These are phyloP conservation scores for Kodamaea sp. DNA, from an alignment of 1,139 yeast species.

Conservation along the genomic window DNA sequence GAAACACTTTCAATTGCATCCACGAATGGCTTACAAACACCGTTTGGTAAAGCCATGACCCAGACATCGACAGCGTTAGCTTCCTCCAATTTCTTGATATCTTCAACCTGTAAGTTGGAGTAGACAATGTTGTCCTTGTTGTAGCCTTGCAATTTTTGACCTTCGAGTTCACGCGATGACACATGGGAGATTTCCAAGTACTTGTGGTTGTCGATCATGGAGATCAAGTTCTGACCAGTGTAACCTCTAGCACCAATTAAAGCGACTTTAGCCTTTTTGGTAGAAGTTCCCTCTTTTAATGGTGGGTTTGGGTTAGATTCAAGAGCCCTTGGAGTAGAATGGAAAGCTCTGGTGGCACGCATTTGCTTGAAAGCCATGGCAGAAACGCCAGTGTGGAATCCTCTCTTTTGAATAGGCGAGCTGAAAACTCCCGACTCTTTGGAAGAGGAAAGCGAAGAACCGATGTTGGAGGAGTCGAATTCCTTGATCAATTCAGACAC, in stretches of 20 bases:
- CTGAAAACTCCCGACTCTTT: conserved; percentile 45
- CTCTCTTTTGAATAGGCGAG: conserved; percentile 42
- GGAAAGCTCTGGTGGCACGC: conserved; percentile 21
- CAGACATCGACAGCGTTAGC: conserved; percentile 85
- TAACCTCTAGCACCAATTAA: conserved; percentile 98
- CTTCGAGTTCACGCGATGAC: conserved; percentile 91
- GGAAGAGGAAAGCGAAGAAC: conserved; percentile 39
- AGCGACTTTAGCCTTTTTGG: conserved; percentile 71
- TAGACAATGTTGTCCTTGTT: conserved; percentile 76
- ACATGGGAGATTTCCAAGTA: conserved; percentile 86
- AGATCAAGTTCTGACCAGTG: conserved; percentile 92
- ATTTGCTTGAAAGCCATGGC: conserved; percentile 15
- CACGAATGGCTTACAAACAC: conserved; percentile 96
- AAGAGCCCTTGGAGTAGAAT: conserved; percentile 21
- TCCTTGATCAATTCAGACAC: conserved; percentile 66
- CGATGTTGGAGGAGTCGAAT: conserved; percentile 50
- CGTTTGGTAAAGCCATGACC: conserved; percentile 99
- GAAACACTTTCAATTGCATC: conserved; percentile 79
- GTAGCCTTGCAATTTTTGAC: conserved; percentile 85
- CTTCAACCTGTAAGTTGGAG: conserved; percentile 85
- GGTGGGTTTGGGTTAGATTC: conserved; percentile 74
- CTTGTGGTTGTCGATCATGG: conserved; percentile 84
- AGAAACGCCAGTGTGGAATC: conserved; percentile 29
- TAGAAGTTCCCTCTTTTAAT: conserved; percentile 59
- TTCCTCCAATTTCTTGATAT: conserved; percentile 75